Percentiles rank a stretch among this genome's conserved stretches.
Conservation (phyloP, 202 grass and related monocot species). For the Elaeis oleifera region DNA sequence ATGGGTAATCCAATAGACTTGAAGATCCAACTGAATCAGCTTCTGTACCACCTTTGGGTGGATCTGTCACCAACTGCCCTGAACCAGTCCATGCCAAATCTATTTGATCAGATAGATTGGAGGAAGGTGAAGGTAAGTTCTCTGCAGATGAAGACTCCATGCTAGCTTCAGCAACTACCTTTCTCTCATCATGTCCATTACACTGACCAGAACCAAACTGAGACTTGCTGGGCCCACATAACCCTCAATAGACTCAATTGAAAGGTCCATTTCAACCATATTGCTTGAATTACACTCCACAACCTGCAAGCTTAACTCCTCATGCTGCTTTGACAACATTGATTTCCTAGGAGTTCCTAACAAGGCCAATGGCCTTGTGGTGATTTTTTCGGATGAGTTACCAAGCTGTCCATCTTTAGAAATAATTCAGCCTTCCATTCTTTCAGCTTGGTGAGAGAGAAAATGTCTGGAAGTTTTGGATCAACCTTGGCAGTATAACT, state of each 20-base stretch:
- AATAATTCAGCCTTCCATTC: conserved; percentile 25
- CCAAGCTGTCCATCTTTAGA: conserved; percentile 16
- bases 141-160: conserved; percentile 33
- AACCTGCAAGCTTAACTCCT: conserved; percentile 18
- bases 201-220: conserved; percentile 32
- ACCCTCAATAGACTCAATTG: conserved; percentile 34
- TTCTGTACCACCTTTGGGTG: conserved; percentile 32
- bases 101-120: conserved; percentile 83
- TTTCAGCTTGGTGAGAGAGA: conserved; percentile 26
- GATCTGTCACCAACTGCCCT: conserved; percentile 31
- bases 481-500: conserved; percentile 23
- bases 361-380: conserved; percentile 7
- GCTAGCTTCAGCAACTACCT: conserved; percentile 22
- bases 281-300: conserved; percentile 22
- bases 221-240: conserved; percentile 33
- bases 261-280: conserved; percentile 40
- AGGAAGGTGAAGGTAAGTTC: conserved; percentile 41
- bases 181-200: conserved; percentile 18
- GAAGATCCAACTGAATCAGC: conserved; percentile 30
- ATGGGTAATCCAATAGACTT: conserved; percentile 29
- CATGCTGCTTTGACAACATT: conserved; percentile 25
- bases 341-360: conserved; percentile 41
- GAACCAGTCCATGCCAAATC: conserved; percentile 86
- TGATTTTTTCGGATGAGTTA: conserved; percentile 17
- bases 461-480: conserved; percentile 19